Evolutionary conservation across 441 rosid genomes (phyloP).

Genomic region (Lepidium campestre): DNA sequence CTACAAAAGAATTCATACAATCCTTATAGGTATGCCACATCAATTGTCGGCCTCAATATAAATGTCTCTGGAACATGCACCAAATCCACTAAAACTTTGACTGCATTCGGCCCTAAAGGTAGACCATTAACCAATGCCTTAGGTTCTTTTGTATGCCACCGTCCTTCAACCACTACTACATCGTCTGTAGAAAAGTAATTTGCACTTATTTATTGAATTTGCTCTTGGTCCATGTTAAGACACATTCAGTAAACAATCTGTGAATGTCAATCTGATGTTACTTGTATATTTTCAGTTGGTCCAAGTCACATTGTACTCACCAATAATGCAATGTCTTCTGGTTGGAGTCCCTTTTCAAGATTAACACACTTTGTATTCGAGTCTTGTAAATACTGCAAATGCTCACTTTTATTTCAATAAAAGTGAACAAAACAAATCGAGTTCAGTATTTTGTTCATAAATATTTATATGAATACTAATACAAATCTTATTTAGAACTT

Average conservation of each 20-base stretch:
- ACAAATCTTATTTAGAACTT: too few relatives aligned
- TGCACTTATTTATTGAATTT: background rate
- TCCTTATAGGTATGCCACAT: background rate
- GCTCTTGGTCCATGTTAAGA: background rate
- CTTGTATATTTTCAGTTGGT: too few relatives aligned
- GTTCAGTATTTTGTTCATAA: too few relatives aligned
- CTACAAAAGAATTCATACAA: background rate
- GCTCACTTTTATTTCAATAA: too few relatives aligned
- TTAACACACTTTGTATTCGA: background rate
- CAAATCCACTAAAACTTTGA: background rate
- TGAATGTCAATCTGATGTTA: too few relatives aligned
- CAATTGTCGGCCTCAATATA: too few relatives aligned
- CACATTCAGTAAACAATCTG: background rate
- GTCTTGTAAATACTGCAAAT: too few relatives aligned
- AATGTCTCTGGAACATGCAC: too few relatives aligned
- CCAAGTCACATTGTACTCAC: too few relatives aligned
- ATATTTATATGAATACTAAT: too few relatives aligned
- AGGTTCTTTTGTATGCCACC: background rate
- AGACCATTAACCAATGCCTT: background rate
- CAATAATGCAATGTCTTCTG: too few relatives aligned
- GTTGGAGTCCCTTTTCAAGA: background rate
- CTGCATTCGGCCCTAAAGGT: background rate
- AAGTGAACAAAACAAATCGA: too few relatives aligned
- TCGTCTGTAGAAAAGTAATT: background rate
- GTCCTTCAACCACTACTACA: background rate